Evolutionary conservation across 352 stramenopile genomes (phyloP).

Genomic region (Phytopythium oedochilum): DNA sequence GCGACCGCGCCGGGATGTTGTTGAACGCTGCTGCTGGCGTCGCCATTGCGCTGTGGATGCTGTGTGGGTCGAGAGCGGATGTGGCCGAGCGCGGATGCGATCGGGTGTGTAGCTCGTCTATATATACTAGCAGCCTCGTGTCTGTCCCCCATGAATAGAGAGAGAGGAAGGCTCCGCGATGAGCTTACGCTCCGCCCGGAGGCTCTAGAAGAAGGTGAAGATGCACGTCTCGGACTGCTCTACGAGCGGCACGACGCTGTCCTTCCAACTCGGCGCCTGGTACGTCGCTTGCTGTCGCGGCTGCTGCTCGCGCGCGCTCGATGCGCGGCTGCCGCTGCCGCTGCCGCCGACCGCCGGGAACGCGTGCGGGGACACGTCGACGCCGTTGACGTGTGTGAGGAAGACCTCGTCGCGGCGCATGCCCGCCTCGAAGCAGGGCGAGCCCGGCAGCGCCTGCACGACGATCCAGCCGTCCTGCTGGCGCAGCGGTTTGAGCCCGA

Average conservation of each 20-base stretch:
- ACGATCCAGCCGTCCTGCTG: constrained; percentile 79
- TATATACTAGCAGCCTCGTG: neutral
- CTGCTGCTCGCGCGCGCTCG: constrained; percentile 13
- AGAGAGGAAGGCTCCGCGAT: too few relatives aligned
- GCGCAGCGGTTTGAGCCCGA: constrained; percentile 64
- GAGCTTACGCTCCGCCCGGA: too few relatives aligned
- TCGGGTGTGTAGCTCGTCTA: too few relatives aligned
- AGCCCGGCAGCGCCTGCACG: constrained; percentile 61
- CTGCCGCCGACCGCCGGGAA: constrained; percentile 47
- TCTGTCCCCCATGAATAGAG: too few relatives aligned
- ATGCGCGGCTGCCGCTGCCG: constrained; percentile 6
- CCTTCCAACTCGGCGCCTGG: constrained; percentile 58
- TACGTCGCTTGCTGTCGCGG: constrained; percentile 8
- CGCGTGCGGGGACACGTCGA: constrained; percentile 68
- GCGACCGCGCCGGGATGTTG: constrained; percentile 70
- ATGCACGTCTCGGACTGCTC: constrained; percentile 74
- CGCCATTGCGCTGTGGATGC: neutral
- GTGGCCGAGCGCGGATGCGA: too few relatives aligned
- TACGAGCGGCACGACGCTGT: constrained; percentile 69
- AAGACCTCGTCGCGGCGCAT: constrained; percentile 74
- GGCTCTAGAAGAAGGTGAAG: constrained; percentile 64
- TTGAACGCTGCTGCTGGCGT: constrained; percentile 35
- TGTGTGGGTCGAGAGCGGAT: too few relatives aligned
- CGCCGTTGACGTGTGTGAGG: constrained; percentile 76
- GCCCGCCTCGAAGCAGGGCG: constrained; percentile 59